Evolutionary conservation across 768 basidiomycete genomes (phyloP).

Genomic region (Psilocybe azurescens): DNA sequence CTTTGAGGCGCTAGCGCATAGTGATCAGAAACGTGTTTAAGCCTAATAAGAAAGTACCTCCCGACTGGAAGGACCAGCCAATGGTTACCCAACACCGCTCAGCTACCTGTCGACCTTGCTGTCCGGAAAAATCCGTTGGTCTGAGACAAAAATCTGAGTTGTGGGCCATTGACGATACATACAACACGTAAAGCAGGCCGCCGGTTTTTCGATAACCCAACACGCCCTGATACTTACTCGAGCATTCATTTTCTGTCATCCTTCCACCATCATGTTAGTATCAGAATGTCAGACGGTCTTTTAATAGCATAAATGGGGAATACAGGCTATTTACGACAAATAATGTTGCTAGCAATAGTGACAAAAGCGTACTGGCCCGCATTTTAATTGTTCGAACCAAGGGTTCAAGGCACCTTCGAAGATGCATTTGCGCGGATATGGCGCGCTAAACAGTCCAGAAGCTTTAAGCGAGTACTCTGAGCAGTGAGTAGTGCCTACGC

Average conservation of each 20-base stretch:
- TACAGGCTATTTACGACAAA: too few relatives aligned
- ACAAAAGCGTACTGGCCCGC: not conserved
- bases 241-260: too few relatives aligned
- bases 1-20: not conserved
- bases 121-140: not conserved
- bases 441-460: not conserved
- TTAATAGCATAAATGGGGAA: too few relatives aligned
- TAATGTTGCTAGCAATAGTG: not conserved
- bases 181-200: not conserved
- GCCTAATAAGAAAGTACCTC: not conserved
- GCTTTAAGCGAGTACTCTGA: not conserved
- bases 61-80: not conserved
- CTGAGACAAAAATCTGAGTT: not conserved
- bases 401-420: not conserved
- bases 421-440: not conserved
- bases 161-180: not conserved
- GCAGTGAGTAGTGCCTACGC: not conserved
- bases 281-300: too few relatives aligned
- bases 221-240: too few relatives aligned
- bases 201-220: not conserved
- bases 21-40: not conserved
- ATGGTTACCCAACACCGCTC: not conserved
- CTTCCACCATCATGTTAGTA: too few relatives aligned
- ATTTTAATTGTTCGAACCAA: not conserved
- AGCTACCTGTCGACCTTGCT: not conserved